Evolutionary conservation across 768 basidiomycete genomes (phyloP).

Genomic region (Strobilomyces echinocephalus): DNA sequence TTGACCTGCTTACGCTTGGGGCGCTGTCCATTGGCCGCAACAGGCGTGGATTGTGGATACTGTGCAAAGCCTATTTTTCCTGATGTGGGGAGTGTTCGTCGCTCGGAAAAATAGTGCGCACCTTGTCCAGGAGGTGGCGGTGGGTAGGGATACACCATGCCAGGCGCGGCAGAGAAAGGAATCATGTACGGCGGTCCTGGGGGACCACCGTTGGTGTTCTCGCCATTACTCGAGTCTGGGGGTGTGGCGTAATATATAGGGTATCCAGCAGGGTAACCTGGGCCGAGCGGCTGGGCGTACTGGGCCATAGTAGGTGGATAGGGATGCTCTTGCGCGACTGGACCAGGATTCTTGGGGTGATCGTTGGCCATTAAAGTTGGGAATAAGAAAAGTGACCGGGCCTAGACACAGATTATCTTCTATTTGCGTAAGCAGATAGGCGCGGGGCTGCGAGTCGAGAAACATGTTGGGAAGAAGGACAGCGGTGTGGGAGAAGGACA

Average conservation of each 20-base stretch:
- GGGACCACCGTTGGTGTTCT: constrained; percentile 30
- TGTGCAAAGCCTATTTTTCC: constrained; percentile 30
- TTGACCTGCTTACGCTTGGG: constrained; percentile 54
- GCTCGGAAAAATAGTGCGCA: constrained; percentile 14
- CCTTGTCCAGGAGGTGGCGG: constrained; percentile 37
- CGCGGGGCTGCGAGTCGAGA: constrained; percentile 18
- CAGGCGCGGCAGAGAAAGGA: constrained; percentile 36
- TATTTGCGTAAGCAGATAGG: constrained; percentile 31
- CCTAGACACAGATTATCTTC: constrained; percentile 18
- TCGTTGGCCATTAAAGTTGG: constrained; percentile 28
- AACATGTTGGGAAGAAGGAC: constrained; percentile 19
- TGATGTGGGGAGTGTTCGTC: constrained; percentile 8
- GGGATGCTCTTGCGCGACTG: constrained; percentile 33
- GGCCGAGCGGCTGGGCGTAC: constrained; percentile 25
- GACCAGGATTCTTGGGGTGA: constrained; percentile 31
- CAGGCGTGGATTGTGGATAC: constrained; percentile 23
- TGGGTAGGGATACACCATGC: constrained; percentile 42
- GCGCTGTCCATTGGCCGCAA: constrained; percentile 24
- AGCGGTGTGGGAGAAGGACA: constrained; percentile 4
- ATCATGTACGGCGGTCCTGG: constrained; percentile 34
- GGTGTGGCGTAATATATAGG: constrained; percentile 32
- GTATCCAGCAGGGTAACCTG: constrained; percentile 30
- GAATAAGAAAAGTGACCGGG: constrained; percentile 27
- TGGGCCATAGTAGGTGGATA: constrained; percentile 27
- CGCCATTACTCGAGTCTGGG: constrained; percentile 27